Evolutionary conservation across 768 basidiomycete species (phyloP).

Genomic region (Lactarius indigo): DNA sequence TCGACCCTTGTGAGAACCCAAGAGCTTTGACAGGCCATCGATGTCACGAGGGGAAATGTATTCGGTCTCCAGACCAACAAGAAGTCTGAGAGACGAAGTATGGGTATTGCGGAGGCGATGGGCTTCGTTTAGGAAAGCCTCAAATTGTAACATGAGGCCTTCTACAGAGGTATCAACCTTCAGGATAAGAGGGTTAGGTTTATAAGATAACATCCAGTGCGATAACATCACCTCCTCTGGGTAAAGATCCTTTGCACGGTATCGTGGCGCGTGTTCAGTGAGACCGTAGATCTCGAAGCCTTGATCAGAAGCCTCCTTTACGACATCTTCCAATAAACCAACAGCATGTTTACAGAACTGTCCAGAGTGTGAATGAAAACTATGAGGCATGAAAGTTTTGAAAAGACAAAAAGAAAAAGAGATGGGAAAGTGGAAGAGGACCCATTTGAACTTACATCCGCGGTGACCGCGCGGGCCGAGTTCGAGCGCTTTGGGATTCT

Average conservation of each 20-base stretch:
- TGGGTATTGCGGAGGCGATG: slow-evolving; percentile 67
- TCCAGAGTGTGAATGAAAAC: slow-evolving; percentile 90
- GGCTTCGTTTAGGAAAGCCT: slow-evolving; percentile 72
- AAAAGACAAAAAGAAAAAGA: background rate
- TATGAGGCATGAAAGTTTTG: slow-evolving; percentile 49
- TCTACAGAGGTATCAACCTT: slow-evolving; percentile 55
- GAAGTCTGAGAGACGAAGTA: slow-evolving; percentile 60
- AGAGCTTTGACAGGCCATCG: slow-evolving; percentile 48
- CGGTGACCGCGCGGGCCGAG: slow-evolving; percentile 5
- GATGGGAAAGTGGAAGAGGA: background rate
- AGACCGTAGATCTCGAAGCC: slow-evolving; percentile 82
- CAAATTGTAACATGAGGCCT: slow-evolving; percentile 61
- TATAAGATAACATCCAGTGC: background rate
- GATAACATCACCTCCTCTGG: slow-evolving; percentile 80
- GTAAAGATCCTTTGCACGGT: slow-evolving; percentile 76
- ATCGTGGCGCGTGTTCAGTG: slow-evolving; percentile 92
- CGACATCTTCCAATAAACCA: slow-evolving; percentile 77
- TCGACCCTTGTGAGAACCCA: slow-evolving; percentile 43
- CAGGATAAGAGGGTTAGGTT: slow-evolving; percentile 20
- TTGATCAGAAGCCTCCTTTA: slow-evolving; percentile 72
- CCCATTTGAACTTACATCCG: background rate
- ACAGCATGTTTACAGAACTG: slow-evolving; percentile 90
- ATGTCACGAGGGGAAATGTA: slow-evolving; percentile 71
- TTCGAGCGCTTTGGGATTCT: background rate
- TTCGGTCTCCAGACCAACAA: slow-evolving; percentile 93